Conservation (phyloP, 2,329 filamentous ascomycete genomes). For the Alternaria alternata region DNA sequence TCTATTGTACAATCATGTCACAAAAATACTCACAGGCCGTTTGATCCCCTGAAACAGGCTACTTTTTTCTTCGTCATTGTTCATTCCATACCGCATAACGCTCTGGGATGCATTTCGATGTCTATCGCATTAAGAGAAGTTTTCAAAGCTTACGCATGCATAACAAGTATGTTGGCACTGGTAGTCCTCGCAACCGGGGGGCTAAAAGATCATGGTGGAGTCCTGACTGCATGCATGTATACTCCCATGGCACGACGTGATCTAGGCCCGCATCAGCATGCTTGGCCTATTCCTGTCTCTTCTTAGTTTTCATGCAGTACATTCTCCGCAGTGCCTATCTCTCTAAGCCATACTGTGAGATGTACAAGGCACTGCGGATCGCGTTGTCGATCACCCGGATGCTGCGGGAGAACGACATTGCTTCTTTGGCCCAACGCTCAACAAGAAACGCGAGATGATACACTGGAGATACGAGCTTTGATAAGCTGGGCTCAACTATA, state of each 20-base stretch:
- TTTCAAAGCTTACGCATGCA: neutral
- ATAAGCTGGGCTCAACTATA: constrained; percentile 14
- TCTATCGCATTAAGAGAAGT: neutral
- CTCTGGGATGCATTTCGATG: neutral
- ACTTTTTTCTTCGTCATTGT: neutral
- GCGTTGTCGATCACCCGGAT: constrained; percentile 3
- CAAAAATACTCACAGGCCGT: neutral
- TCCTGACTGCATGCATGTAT: neutral
- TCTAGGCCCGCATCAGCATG: constrained; percentile 1
- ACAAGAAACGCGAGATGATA: constrained; percentile 1
- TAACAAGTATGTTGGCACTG: neutral
- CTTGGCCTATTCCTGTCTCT: neutral
- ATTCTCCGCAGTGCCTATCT: constrained; percentile 4
- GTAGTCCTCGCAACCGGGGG: neutral
- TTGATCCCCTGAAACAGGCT: neutral
- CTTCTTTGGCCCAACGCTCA: constrained; percentile 13
- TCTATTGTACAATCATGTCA: neutral
- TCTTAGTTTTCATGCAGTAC: neutral
- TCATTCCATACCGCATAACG: neutral
- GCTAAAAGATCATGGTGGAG: neutral
- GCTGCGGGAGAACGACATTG: constrained; percentile 6
- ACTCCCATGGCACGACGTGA: constrained; percentile 8
- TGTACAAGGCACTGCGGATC: constrained; percentile 13
- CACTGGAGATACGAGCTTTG: neutral
- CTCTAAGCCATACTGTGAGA: neutral